Percentiles rank a stretch among this genome's conserved stretches.
Conservation (phyloP, 495 filamentous ascomycete species). For the Tuber microsphaerosporum region DNA sequence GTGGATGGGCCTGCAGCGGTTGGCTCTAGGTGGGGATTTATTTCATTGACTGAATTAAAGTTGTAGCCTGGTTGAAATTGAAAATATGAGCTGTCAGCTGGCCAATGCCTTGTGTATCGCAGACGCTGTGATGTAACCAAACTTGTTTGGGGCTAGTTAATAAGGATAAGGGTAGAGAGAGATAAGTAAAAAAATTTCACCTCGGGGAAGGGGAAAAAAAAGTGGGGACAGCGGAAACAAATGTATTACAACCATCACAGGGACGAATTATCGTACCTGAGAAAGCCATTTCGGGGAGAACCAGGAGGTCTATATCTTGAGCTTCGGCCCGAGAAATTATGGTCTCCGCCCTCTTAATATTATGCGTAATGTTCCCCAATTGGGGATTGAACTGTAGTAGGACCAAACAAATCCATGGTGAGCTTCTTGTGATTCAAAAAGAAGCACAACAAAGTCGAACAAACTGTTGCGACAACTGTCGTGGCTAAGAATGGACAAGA, state of each 20-base stretch:
- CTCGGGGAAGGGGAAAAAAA: neutral
- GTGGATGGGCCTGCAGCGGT: constrained; percentile 65
- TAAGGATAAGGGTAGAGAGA: constrained; percentile 11
- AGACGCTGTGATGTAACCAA: constrained; percentile 9
- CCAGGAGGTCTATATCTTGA: constrained; percentile 58
- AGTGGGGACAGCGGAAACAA: constrained; percentile 11
- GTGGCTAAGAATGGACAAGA: constrained; percentile 12
- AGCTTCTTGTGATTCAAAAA: constrained; percentile 9
- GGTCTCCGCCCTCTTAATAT: constrained; percentile 65
- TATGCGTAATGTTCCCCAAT: constrained; percentile 68
- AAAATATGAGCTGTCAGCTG: constrained; percentile 22
- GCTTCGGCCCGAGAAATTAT: constrained; percentile 55
- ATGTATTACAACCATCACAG: constrained; percentile 12
- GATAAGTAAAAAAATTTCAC: constrained; percentile 6
- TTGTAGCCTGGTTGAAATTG: constrained; percentile 64
- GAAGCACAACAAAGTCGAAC: neutral
- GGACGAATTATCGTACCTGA: constrained; percentile 54
- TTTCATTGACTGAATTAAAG: constrained; percentile 69
- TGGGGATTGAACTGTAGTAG: constrained; percentile 41
- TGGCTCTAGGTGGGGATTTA: constrained; percentile 74
- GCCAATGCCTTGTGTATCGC: constrained; percentile 8
- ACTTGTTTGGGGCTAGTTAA: constrained; percentile 6
- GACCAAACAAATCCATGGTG: constrained; percentile 10
- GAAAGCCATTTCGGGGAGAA: constrained; percentile 84
- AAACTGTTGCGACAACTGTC: constrained; percentile 1